Conservation (phyloP, 768 basidiomycete species). For the Mycena epipterygia region DNA sequence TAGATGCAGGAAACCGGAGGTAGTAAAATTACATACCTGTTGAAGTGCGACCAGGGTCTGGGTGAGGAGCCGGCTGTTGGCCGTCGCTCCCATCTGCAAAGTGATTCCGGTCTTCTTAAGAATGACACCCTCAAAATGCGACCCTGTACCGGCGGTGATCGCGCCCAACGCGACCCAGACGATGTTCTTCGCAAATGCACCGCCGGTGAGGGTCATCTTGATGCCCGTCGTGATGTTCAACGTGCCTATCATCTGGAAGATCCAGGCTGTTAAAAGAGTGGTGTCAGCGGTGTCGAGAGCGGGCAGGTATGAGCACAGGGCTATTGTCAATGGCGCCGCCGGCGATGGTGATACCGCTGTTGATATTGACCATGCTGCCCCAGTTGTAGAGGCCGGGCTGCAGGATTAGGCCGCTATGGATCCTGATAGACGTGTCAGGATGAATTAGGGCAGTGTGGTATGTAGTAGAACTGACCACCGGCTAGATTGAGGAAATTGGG, state of each 20-base stretch:
- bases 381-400: not conserved
- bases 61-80: not conserved
- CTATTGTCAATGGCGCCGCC: not conserved
- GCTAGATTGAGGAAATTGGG: not conserved
- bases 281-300: not conserved
- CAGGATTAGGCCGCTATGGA: not conserved
- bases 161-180: not conserved
- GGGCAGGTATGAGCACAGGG: no score
- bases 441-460: not conserved
- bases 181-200: not conserved
- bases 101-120: not conserved
- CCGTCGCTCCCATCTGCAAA: not conserved
- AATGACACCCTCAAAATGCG: not conserved
- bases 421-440: not conserved
- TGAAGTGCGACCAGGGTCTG: not conserved
- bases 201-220: not conserved
- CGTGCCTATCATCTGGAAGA: not conserved
- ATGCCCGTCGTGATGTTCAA: not conserved
- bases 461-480: not conserved
- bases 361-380: not conserved
- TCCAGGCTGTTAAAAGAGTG: not conserved
- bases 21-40: not conserved
- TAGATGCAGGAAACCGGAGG: not conserved
- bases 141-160: not conserved
- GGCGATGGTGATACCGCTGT: not conserved